Evolutionary conservation across 345 rosid species (phyloP), one percentile per base, ranked within the genome.

Genomic region (Firmiana major): DNA sequence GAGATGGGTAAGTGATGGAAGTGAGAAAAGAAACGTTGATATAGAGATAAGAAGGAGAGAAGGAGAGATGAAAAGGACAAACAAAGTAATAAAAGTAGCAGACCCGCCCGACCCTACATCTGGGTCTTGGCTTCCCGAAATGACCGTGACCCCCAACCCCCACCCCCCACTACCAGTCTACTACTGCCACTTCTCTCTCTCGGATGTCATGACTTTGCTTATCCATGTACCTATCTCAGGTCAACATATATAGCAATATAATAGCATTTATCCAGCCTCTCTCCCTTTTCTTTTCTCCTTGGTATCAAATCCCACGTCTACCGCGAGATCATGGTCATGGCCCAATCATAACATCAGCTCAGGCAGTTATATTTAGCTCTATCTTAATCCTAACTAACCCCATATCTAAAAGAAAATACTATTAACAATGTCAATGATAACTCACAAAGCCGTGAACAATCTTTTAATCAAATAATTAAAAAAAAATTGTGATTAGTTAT

Each of bases 31-130:
- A 64, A 57, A 71, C 72, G 48, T 66, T 66, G 70, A 73, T 71
- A 58, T 58, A 19, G 82, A 75, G 82, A 84, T 81, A 77, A 31
- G 34, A 77, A 31, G 34, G 34, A 31, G 1, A 31, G 72, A 65
- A 43, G 57, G 71, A 64, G 70, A 73, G 75, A 45, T 12, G 68
- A 81, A 85, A 80, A 83, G 81, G 87, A 84, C 89, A 89, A 89
- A 81, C 43, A 80, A 73, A 74, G 86, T 64, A 85, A 79, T 84
- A 79, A 87, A 87, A 84, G 86, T 34, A 64, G 81, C 74, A 77
- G 75, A 78, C 71, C 76, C 82, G n/a, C 63, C 78, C 58, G 75
- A 65, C 82, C 81, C 85, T 76, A 81, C 81, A 31, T 73, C 79
- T 77, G 75, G 78, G 66, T 68, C 62, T 46, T 26, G 74, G 40